phyloP scores from a whole-genome alignment of 169 alveolate genomes.

The Neospora caninum region DNA sequence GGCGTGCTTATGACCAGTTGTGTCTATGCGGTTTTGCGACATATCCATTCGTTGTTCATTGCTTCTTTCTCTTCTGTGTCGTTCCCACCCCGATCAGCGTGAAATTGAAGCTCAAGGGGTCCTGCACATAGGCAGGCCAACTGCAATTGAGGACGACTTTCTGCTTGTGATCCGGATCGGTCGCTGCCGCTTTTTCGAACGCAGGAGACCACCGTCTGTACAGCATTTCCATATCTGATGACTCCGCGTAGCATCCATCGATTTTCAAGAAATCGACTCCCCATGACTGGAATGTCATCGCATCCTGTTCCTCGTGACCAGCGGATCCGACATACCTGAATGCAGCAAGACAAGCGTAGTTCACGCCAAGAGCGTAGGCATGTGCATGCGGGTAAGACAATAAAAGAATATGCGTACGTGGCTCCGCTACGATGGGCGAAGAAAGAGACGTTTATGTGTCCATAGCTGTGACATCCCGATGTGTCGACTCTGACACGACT shows the following conservation, averaged over 20 bases:
- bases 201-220: conserved; percentile 35
- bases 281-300: background rate
- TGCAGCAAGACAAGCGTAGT: background rate
- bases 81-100: background rate
- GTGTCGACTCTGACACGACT: no score
- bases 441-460: no score
- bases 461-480: background rate
- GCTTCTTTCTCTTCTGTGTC: background rate
- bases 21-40: no score
- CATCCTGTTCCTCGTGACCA: conserved; percentile 19
- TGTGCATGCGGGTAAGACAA: background rate
- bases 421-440: no score
- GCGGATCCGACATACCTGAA: background rate
- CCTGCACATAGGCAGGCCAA: conserved; percentile 38
- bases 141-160: background rate
- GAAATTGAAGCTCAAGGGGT: background rate
- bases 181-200: background rate
- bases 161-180: background rate
- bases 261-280: conserved; percentile 77
- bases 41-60: background rate
- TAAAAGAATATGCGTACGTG: no score
- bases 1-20: no score
- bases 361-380: background rate
- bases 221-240: background rate
- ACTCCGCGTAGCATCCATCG: conserved; percentile 80